These are phyloP conservation scores for Penicillium steckii DNA, from an alignment of 495 filamentous ascomycete species.

Conservation along the genomic window DNA sequence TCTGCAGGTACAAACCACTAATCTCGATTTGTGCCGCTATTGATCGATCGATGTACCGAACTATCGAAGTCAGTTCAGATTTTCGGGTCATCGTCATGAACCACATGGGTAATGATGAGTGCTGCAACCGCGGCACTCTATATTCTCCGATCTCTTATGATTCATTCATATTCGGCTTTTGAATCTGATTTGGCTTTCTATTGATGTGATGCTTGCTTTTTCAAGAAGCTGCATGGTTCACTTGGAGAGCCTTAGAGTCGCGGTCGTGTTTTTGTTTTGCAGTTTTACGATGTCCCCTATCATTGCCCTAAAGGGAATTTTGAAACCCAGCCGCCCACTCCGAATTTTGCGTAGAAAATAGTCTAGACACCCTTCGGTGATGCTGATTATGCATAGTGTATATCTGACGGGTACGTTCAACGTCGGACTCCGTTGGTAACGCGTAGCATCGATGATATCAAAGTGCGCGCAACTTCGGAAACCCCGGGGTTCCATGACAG, in stretches of 20 bases:
- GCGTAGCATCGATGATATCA: background rate
- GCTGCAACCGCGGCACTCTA: background rate
- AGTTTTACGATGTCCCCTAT: no score
- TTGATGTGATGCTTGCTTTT: no score
- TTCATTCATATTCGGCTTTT: background rate
- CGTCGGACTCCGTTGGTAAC: no score
- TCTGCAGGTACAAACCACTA: constrained; percentile 1
- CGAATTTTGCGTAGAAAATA: background rate
- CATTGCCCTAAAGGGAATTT: background rate
- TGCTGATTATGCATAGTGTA: no score
- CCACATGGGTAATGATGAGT: background rate
- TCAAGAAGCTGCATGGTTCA: no score
- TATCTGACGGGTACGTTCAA: no score
- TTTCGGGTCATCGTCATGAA: background rate
- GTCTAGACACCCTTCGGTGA: no score
- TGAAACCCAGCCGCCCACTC: background rate
- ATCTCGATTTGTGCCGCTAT: background rate
- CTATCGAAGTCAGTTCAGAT: background rate
- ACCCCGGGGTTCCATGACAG: no score
- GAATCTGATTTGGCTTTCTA: background rate
- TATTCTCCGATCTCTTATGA: background rate
- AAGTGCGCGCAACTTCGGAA: background rate
- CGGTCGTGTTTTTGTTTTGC: no score
- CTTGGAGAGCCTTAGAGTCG: no score
- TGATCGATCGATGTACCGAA: background rate